Evolutionary conservation across 306 rosid species (phyloP).

Genomic region (Vigna reflexopilosa): DNA sequence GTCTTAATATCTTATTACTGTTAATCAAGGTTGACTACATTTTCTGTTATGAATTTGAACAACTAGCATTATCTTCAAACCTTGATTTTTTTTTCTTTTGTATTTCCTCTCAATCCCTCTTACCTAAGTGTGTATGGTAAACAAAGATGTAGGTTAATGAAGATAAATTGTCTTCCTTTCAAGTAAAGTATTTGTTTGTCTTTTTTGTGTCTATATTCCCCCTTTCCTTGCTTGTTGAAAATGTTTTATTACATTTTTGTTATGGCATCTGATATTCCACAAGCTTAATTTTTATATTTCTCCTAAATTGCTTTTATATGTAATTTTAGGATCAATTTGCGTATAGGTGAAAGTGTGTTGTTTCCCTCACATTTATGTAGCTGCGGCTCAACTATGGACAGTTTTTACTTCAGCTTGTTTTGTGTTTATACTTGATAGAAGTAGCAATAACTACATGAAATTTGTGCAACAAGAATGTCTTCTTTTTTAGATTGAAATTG

Average conservation of each 20-base stretch:
- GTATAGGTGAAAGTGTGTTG: slow-evolving; percentile 1
- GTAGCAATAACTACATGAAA: slow-evolving; percentile 1
- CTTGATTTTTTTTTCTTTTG: background rate
- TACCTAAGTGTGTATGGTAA: background rate
- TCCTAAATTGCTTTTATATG: slow-evolving; percentile 24
- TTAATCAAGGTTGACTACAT: slow-evolving; percentile 16
- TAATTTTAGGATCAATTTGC: slow-evolving; percentile 1
- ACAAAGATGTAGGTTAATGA: background rate
- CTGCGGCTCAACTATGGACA: slow-evolving; percentile 26
- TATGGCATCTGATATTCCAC: background rate
- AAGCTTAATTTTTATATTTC: slow-evolving; percentile 17
- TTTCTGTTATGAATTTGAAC: background rate
- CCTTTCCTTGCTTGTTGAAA: too few species aligned
- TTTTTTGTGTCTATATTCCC: too few species aligned
- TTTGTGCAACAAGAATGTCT: slow-evolving; percentile 24
- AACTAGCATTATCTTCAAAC: slow-evolving; percentile 3
- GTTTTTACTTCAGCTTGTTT: background rate
- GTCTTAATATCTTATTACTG: background rate
- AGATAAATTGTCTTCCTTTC: slow-evolving; percentile 11
- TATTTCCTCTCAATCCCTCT: background rate
- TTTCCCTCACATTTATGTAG: slow-evolving; percentile 10
- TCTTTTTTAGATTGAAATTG: slow-evolving; percentile 1
- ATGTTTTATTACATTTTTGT: too few species aligned
- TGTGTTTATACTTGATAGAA: background rate
- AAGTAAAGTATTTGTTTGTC: background rate